phyloP scores from a whole-genome alignment of 2,329 filamentous ascomycete species.

The Pseudocercospora macadamiae region DNA sequence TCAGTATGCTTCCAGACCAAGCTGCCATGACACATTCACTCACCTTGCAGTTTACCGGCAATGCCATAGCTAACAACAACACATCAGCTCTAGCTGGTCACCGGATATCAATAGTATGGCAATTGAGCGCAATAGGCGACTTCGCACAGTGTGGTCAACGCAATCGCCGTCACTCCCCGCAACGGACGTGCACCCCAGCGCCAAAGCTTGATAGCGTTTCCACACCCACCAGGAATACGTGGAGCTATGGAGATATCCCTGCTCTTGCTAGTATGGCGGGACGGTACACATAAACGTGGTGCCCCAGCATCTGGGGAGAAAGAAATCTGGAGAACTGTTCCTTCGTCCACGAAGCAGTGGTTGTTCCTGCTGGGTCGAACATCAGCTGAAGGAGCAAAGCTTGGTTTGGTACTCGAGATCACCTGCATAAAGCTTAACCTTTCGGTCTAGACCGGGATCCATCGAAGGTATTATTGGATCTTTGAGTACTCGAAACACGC shows the following conservation, averaged over 20 bases:
- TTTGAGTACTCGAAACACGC: neutral
- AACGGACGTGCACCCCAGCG: conserved; percentile 6
- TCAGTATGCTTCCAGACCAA: neutral
- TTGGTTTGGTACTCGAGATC: neutral
- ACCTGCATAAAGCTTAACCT: conserved; percentile 6
- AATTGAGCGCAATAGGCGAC: conserved; percentile 1
- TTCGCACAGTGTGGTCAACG: neutral
- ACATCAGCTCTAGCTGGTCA: neutral
- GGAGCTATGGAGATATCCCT: conserved; percentile 2
- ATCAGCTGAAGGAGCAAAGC: neutral
- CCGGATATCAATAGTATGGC: conserved; percentile 1
- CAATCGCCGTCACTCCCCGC: conserved; percentile 10
- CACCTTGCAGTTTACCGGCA: conserved; percentile 26
- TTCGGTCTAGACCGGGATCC: conserved; percentile 8
- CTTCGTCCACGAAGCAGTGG: conserved; percentile 1
- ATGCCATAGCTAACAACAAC: conserved; percentile 13
- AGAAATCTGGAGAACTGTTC: neutral
- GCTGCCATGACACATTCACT: neutral
- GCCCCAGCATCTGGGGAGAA: neutral
- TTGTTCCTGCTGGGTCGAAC: neutral
- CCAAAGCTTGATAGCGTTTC: conserved; percentile 6
- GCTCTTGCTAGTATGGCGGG: neutral
- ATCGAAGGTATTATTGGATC: neutral
- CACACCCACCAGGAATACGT: neutral
- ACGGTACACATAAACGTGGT: conserved; percentile 7